phyloP scores from a whole-genome alignment of 225 moss, liverwort and hornwort genomes.

The Asterella californica region DNA sequence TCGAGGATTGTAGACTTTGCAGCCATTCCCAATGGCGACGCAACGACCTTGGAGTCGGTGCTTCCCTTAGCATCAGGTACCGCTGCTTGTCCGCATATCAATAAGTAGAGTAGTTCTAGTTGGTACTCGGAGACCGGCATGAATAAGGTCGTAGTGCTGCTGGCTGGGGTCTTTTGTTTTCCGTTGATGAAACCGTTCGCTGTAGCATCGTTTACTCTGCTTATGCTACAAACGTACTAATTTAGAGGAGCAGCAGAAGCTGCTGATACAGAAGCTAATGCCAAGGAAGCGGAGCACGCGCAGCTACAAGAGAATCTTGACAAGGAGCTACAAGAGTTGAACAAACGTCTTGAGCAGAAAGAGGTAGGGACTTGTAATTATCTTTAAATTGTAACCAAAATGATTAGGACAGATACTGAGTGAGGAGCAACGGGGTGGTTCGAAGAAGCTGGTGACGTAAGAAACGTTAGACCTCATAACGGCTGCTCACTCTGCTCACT shows the following conservation, averaged over 20 bases:
- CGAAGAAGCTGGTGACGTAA: background rate
- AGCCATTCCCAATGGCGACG: slow-evolving; percentile 12
- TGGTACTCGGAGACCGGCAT: background rate
- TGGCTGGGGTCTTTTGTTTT: background rate
- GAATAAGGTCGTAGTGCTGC: background rate
- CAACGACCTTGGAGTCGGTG: slow-evolving; percentile 11
- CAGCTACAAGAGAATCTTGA: slow-evolving; percentile 83
- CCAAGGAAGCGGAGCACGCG: slow-evolving; percentile 87
- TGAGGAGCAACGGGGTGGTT: background rate
- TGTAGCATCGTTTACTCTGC: background rate
- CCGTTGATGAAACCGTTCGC: background rate
- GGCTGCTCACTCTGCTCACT: background rate
- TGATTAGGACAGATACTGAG: background rate
- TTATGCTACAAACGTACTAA: background rate
- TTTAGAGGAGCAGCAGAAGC: slow-evolving; percentile 43
- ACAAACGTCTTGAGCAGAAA: slow-evolving; percentile 86
- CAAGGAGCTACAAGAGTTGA: slow-evolving; percentile 87
- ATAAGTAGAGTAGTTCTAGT: background rate
- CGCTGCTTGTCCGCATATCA: background rate
- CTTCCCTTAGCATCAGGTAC: slow-evolving; percentile 30
- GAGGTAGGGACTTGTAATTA: slow-evolving; percentile 44
- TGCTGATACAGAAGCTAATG: slow-evolving; percentile 70
- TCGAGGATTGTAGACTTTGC: slow-evolving; percentile 27
- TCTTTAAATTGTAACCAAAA: background rate
- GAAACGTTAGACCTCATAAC: background rate